A percentile compares a stretch with the other conserved stretches of the same genome.
phyloP scores from a whole-genome alignment of 768 basidiomycete genomes.

The Tylopilus rubrobrunneus region DNA sequence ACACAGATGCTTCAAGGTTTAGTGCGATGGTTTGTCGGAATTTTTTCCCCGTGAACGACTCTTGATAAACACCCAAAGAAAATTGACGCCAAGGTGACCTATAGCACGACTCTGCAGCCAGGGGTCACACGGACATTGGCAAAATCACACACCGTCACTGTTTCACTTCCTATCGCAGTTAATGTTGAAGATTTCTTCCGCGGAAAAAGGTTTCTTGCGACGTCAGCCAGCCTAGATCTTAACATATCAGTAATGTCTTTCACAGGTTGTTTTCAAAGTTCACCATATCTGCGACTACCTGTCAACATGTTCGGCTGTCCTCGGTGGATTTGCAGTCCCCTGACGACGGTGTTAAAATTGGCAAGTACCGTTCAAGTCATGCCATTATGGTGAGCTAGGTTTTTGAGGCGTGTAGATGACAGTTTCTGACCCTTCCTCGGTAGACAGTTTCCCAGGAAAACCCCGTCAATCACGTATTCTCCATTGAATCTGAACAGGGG shows the following conservation, averaged over 20 bases:
- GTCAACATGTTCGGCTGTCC: conserved; percentile 74
- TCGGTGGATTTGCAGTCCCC: conserved; percentile 50
- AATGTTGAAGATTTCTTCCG: conserved; percentile 98
- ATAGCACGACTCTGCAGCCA: conserved; percentile 55
- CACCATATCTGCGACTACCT: conserved; percentile 77
- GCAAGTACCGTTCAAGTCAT: conserved; percentile 44
- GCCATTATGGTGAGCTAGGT: conserved; percentile 44
- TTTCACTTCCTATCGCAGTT: conserved; percentile 80
- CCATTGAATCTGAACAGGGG: conserved; percentile 60
- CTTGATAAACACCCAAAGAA: conserved; percentile 41
- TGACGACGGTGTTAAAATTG: conserved; percentile 49
- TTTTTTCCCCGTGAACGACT: background rate
- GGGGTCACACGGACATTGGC: conserved; percentile 49
- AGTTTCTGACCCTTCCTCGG: conserved; percentile 1
- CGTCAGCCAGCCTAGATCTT: background rate
- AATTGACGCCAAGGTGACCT: conserved; percentile 66
- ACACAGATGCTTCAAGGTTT: conserved; percentile 61
- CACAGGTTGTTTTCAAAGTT: conserved; percentile 85
- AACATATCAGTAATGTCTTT: conserved; percentile 2
- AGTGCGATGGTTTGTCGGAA: conserved; percentile 51
- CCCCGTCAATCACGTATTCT: conserved; percentile 78
- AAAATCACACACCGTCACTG: conserved; percentile 53
- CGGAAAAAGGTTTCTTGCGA: conserved; percentile 55
- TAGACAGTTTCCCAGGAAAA: conserved; percentile 76
- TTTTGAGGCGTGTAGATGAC: background rate